These are phyloP conservation scores for Keithomyces neogunnii DNA, from an alignment of 2,329 filamentous ascomycete species.

Conservation along the genomic window DNA sequence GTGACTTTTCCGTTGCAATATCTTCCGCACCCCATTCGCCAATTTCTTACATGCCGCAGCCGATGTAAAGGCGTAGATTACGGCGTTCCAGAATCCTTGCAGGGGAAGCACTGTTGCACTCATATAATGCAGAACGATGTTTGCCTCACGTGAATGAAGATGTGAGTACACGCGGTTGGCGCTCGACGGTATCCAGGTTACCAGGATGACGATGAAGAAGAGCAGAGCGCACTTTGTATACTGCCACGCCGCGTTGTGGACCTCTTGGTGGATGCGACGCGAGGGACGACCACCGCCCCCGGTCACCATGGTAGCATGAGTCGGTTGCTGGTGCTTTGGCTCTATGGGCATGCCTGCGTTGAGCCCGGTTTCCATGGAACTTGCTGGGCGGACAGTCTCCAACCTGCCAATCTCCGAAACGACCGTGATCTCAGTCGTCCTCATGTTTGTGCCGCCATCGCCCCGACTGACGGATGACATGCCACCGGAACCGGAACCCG, in stretches of 20 bases:
- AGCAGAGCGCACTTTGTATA: conserved; percentile 62
- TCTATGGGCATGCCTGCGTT: neutral
- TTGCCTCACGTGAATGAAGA: conserved; percentile 29
- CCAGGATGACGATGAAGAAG: conserved; percentile 60
- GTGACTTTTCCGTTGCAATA: too few species aligned
- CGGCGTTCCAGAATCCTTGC: conserved; percentile 80
- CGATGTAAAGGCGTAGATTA: conserved; percentile 52
- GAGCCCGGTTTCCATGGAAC: too few species aligned
- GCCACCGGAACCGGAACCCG: conserved; percentile 18
- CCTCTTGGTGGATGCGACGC: neutral
- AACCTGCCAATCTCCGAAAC: conserved; percentile 28
- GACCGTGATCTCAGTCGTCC: conserved; percentile 49
- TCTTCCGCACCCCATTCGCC: too few species aligned
- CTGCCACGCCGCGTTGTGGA: conserved; percentile 55
- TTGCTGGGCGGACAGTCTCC: neutral
- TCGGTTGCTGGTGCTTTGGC: neutral
- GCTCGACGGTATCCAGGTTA: conserved; percentile 69
- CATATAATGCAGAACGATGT: conserved; percentile 50
- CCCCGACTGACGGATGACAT: conserved; percentile 28
- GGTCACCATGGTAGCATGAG: neutral
- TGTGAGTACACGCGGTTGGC: conserved; percentile 68
- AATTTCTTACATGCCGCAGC: neutral
- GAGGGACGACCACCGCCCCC: neutral
- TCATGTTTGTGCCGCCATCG: conserved; percentile 33
- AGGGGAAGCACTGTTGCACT: conserved; percentile 69